Evolutionary conservation across 2,329 filamentous ascomycete genomes (phyloP), one percentile per base, ranked within the genome.

Genomic region (Nakataea oryzae): DNA sequence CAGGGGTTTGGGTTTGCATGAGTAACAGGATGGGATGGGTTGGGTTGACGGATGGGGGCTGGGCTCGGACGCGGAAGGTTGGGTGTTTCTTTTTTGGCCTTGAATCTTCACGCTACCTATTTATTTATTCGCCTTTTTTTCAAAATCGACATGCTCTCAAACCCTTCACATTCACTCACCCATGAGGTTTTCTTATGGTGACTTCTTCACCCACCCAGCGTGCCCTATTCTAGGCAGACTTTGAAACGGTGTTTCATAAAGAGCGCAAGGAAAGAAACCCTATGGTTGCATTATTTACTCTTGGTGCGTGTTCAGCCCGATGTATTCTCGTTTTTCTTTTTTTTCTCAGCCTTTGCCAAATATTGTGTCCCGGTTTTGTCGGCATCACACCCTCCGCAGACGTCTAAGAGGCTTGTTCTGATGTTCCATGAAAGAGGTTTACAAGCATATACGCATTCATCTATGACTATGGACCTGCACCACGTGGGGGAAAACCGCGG

Each of bases 1-100:
- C 87, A 89, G 70, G 93, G 95, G 0, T 97, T 97, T 76, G 95
- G 93, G 27, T 89, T 90, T 78, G 86, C 88, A 65, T 93, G 67
- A 71, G n/a, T 59, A 12, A 3, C 55, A 57, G 27, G 8, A 41
- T 54, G 50, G 54, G 41, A 47, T 11, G 41, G 9, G 41, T 9
- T 47, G 41, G 41, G 9, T 47, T 47, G 41, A 47, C 11, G 41
- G 41, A 47, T 47, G 11, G n/a, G n/a, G n/a, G n/a, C n/a, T 34
- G 59, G 50, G 28, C 26, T 17, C 29, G n/a, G n/a, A n/a, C n/a
- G n/a, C n/a, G n/a, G 54, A 28, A 11, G 26, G 8, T n/a, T n/a
- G 41, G 4, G 41, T 29, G 27, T 54, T 14, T 21, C 7, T 41
- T 28, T 58, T 14, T 32, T 56, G 21, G 21, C n/a, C n/a, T n/a